phyloP scores from a whole-genome alignment of 2,329 filamentous ascomycete genomes.

The Pestalotiopsis sp. region DNA sequence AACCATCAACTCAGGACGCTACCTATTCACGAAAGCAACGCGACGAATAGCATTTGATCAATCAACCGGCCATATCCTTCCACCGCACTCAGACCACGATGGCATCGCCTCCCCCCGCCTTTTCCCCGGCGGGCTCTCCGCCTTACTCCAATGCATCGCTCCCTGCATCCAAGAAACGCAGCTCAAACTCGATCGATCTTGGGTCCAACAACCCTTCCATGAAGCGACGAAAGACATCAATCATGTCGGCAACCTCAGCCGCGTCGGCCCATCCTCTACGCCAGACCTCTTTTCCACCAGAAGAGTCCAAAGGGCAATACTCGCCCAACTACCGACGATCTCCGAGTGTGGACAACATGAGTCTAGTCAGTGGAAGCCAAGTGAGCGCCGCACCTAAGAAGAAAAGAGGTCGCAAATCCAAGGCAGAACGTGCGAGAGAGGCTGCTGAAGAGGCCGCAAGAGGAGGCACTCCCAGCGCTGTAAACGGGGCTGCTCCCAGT shows the following conservation, averaged over 20 bases:
- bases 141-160: slow-evolving; percentile 53
- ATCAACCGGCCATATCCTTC: neutral
- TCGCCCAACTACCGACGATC: slow-evolving; percentile 63
- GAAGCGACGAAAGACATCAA: slow-evolving; percentile 75
- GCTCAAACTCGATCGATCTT: slow-evolving; percentile 57
- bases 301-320: slow-evolving; percentile 41
- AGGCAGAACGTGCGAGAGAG: slow-evolving; percentile 55
- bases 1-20: neutral
- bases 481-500: slow-evolving; percentile 48
- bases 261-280: slow-evolving; percentile 69
- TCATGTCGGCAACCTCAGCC: slow-evolving; percentile 55
- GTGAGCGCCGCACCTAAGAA: slow-evolving; percentile 56
- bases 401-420: slow-evolving; percentile 65
- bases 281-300: slow-evolving; percentile 80
- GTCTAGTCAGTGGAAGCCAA: slow-evolving; percentile 64
- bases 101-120: slow-evolving; percentile 59
- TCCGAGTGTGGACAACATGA: slow-evolving; percentile 64
- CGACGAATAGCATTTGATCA: neutral
- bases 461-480: slow-evolving; percentile 40
- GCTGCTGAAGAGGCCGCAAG: slow-evolving; percentile 43
- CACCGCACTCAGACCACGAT: slow-evolving; percentile 32
- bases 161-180: slow-evolving; percentile 66
- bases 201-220: slow-evolving; percentile 47
- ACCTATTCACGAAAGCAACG: neutral
- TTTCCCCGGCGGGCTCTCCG: slow-evolving; percentile 58